These are phyloP conservation scores for Penicillium bialowiezense DNA, from an alignment of 495 filamentous ascomycete genomes.

Conservation along the genomic window DNA sequence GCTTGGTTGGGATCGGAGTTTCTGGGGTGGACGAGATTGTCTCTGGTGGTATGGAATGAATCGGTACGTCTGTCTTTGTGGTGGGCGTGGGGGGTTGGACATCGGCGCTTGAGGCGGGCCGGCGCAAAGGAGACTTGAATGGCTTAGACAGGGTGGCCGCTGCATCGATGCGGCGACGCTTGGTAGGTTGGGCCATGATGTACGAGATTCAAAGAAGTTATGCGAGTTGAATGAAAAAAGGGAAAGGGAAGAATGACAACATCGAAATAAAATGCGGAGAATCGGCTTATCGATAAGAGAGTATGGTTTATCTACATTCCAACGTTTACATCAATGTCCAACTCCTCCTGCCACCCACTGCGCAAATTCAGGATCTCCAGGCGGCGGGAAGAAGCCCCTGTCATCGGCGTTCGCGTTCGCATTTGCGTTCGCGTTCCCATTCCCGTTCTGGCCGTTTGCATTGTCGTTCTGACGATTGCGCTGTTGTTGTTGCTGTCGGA, in stretches of 20 bases:
- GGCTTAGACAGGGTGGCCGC: conserved; percentile 56
- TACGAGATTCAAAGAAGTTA: background rate
- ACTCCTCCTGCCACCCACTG: conserved; percentile 76
- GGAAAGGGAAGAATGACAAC: background rate
- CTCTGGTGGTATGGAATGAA: background rate
- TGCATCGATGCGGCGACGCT: conserved; percentile 57
- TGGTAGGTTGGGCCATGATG: conserved; percentile 36
- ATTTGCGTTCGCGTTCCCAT: conserved; percentile 34
- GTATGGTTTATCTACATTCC: conserved; percentile 14
- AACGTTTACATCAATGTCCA: conserved; percentile 54
- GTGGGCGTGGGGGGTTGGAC: conserved; percentile 4
- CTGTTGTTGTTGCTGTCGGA: conserved; percentile 72
- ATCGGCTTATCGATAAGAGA: conserved; percentile 24
- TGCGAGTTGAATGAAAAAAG: background rate
- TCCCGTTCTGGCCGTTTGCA: conserved; percentile 15
- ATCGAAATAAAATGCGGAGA: background rate
- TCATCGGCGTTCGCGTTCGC: conserved; percentile 48
- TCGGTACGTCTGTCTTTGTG: background rate
- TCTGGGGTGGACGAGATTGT: background rate
- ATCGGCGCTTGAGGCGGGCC: conserved; percentile 14
- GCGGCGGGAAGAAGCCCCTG: conserved; percentile 68
- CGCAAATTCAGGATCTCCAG: conserved; percentile 66
- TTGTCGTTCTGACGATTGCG: conserved; percentile 48
- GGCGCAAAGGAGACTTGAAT: conserved; percentile 65
- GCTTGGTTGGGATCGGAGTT: background rate